A percentile compares a stretch with the other conserved stretches of the same genome.
These are phyloP conservation scores for Candida glaebosa DNA, from an alignment of 805 yeast genomes.

Conservation along the genomic window DNA sequence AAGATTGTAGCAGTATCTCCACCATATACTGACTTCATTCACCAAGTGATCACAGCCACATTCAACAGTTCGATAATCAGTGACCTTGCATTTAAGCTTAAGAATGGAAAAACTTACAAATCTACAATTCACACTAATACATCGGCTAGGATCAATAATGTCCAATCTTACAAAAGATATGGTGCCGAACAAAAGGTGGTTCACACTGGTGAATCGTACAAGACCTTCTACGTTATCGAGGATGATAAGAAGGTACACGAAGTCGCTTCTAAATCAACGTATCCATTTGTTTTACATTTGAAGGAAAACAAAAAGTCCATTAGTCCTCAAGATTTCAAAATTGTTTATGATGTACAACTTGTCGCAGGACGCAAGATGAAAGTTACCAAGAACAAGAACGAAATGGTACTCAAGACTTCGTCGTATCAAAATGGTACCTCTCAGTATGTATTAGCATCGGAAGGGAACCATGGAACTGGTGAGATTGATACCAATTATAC, in stretches of 20 bases:
- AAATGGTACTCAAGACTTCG: constrained; percentile 11
- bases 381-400: constrained; percentile 16
- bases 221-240: constrained; percentile 21
- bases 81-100: constrained; percentile 32
- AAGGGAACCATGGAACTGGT: constrained; percentile 31
- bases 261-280: constrained; percentile 7
- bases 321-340: constrained; percentile 10
- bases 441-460: constrained; percentile 16
- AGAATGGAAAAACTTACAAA: constrained; percentile 32
- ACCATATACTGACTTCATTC: constrained; percentile 33
- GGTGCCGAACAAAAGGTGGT: constrained; percentile 40
- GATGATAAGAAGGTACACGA: constrained; percentile 7
- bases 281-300: constrained; percentile 25
- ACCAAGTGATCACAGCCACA: constrained; percentile 37
- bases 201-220: constrained; percentile 17
- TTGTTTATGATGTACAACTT: constrained; percentile 15
- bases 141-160: constrained; percentile 31
- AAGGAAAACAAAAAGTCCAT: constrained; percentile 8
- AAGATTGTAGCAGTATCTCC: constrained; percentile 29
- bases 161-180: constrained; percentile 31
- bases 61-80: constrained; percentile 32
- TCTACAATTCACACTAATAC: constrained; percentile 26
- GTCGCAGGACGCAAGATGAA: constrained; percentile 2
- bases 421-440: constrained; percentile 31
- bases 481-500: constrained; percentile 28